Percentiles rank a stretch among this genome's conserved stretches.
Evolutionary conservation across 805 yeast genomes (phyloP).

Genomic region (Schwanniomyces sp.): DNA sequence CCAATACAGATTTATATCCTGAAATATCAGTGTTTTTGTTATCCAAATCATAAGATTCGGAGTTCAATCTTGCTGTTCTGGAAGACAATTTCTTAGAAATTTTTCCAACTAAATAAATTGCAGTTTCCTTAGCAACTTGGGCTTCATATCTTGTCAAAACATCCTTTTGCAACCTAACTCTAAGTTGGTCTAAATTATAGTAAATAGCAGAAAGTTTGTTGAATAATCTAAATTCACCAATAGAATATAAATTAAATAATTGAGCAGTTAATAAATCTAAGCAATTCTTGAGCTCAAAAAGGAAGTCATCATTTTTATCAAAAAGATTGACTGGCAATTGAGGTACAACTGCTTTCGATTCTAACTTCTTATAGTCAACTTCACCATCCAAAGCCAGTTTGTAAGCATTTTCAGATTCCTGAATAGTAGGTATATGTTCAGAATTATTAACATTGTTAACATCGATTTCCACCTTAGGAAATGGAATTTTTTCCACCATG

Average conservation of each 20-base stretch:
- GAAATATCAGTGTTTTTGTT: slow-evolving; percentile 48
- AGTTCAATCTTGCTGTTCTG: slow-evolving; percentile 38
- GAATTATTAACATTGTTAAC: slow-evolving; percentile 26
- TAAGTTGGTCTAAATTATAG: slow-evolving; percentile 55
- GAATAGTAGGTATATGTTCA: slow-evolving; percentile 30
- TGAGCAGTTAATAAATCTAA: slow-evolving; percentile 60
- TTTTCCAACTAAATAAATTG: slow-evolving; percentile 53
- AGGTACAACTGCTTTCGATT: slow-evolving; percentile 31
- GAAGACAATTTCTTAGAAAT: slow-evolving; percentile 60
- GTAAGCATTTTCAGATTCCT: slow-evolving; percentile 27
- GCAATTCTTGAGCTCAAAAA: slow-evolving; percentile 59
- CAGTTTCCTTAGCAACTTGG: slow-evolving; percentile 46
- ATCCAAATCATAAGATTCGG: slow-evolving; percentile 40
- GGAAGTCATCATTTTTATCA: slow-evolving; percentile 21
- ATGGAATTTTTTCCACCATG: slow-evolving; percentile 42
- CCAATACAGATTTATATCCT: slow-evolving; percentile 66
- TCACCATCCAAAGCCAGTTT: slow-evolving; percentile 21
- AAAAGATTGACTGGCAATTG: slow-evolving; percentile 53
- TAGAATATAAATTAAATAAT: slow-evolving; percentile 67
- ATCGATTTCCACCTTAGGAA: slow-evolving; percentile 26
- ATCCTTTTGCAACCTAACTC: slow-evolving; percentile 51
- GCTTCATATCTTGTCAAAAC: slow-evolving; percentile 57
- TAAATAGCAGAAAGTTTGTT: slow-evolving; percentile 54
- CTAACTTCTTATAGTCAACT: slow-evolving; percentile 5
- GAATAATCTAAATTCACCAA: slow-evolving; percentile 66